phyloP scores from a whole-genome alignment of 768 basidiomycete genomes.

The Boletus barrowsii region DNA sequence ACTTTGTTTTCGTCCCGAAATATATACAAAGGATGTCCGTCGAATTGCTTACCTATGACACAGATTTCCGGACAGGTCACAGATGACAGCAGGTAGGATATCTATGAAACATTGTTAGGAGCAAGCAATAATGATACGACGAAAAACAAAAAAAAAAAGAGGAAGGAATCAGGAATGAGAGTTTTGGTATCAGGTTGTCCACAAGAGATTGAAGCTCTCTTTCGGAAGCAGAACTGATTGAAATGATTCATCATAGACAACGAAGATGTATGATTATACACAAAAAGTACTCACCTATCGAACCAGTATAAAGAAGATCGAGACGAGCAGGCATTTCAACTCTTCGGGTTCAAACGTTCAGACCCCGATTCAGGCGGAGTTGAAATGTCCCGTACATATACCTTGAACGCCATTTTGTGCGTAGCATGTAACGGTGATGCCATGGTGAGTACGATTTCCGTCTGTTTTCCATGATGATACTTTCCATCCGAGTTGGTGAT shows the following conservation, averaged over 20 bases:
- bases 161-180: conserved; percentile 47
- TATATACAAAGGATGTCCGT: background rate
- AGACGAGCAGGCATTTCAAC: no score
- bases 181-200: conserved; percentile 54
- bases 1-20: conserved; percentile 66
- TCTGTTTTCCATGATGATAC: conserved; percentile 55
- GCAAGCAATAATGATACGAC: background rate
- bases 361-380: conserved; percentile 33
- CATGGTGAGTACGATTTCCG: conserved; percentile 32
- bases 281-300: conserved; percentile 14
- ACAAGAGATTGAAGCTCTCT: conserved; percentile 64
- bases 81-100: background rate
- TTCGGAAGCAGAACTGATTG: conserved; percentile 87
- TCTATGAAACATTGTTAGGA: conserved; percentile 11
- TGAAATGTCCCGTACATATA: background rate
- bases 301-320: no score
- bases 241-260: conserved; percentile 43
- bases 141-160: background rate
- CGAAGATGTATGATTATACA: background rate
- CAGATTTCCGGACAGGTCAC: background rate
- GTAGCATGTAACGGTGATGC: background rate
- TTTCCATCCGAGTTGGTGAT: conserved; percentile 76
- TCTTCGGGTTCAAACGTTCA: background rate
- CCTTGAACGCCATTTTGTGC: background rate
- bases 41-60: background rate